These are phyloP conservation scores for Aspergillus incahuasiensis DNA, from an alignment of 495 filamentous ascomycete genomes.

Conservation along the genomic window DNA sequence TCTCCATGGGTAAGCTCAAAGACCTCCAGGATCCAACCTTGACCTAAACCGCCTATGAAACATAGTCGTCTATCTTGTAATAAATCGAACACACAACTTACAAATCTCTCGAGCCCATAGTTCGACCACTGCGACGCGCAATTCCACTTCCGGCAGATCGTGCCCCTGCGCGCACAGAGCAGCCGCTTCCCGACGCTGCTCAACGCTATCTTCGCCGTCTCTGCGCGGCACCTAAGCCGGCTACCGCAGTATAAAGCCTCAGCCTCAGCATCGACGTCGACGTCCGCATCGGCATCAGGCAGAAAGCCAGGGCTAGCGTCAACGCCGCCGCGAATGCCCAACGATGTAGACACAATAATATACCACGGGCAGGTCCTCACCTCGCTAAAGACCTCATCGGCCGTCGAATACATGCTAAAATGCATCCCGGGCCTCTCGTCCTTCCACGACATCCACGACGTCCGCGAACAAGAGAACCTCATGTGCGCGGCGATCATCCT, in stretches of 20 bases:
- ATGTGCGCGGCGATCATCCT: constrained; percentile 28
- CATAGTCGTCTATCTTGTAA: too few species aligned
- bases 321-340: too few species aligned
- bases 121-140: constrained; percentile 27
- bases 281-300: too few species aligned
- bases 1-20: constrained; percentile 28
- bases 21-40: too few species aligned
- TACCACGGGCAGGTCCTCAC: constrained; percentile 20
- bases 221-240: constrained; percentile 20
- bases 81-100: too few species aligned
- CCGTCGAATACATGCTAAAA: constrained; percentile 26
- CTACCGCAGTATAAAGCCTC: constrained; percentile 22
- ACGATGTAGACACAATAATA: constrained; percentile 9
- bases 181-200: constrained; percentile 15
- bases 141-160: constrained; percentile 22
- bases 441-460: constrained; percentile 19
- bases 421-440: constrained; percentile 24
- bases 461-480: constrained; percentile 22
- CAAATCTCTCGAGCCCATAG: constrained; percentile 7
- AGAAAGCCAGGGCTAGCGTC: too few species aligned
- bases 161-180: constrained; percentile 17
- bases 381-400: constrained; percentile 16
- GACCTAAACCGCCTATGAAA: too few species aligned
- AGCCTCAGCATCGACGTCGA: too few species aligned
- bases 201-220: constrained; percentile 25